Base-by-base conservation (phyloP, 2,329 filamentous ascomycete species). In the Neurospora crassa region DNA sequence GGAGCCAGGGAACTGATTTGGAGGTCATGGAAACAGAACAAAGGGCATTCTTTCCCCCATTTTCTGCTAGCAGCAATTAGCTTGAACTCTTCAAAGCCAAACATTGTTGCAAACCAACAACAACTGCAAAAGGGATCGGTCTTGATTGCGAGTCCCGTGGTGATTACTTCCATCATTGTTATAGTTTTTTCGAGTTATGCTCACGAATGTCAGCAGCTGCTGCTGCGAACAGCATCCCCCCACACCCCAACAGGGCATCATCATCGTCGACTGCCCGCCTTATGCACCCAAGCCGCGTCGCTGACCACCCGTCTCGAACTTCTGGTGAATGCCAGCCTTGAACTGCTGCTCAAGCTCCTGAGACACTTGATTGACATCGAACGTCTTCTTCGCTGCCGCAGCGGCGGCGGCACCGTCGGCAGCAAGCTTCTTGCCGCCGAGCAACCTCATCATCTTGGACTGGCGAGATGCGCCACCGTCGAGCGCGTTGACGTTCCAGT, bases 301-400 rank as follows among this genome's bases (percentile, higher is more conserved):
- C 76, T 84, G 83, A 43, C 82, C 82, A 37, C 83, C 82, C 24
- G 80, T 81, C 67, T 87, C 86, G 40, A 84, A 81, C 80, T 89
- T 89, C 80, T 85, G 84, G 75, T 82, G 83, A 79, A 89, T 87
- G 40, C 87, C 87, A 11, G 80, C 79, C 72, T 88, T 83, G 72
- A 86, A 89, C 75, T 89, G 87, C 72, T 82, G 82, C 78, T 88
- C 85, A 29, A 89, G 83, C 67, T 88, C 86, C 40, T 82, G 81
- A 73, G 87, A 83, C 40, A 84, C 82, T 74, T 82, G 81, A 71
- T 72, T 75, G 53, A 80, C 77, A 76, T 80, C 45, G 78, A 81
- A 73, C 75, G 76, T 79, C 76, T 75, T 73, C 74, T 75, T 79
- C 70, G 74, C 37, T 24, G 70, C 68, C 3, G 40, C 67, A 1